Evolutionary conservation across 352 stramenopile species (phyloP), one percentile per base, ranked within the genome.

Genomic region (Albugo laibachii): DNA sequence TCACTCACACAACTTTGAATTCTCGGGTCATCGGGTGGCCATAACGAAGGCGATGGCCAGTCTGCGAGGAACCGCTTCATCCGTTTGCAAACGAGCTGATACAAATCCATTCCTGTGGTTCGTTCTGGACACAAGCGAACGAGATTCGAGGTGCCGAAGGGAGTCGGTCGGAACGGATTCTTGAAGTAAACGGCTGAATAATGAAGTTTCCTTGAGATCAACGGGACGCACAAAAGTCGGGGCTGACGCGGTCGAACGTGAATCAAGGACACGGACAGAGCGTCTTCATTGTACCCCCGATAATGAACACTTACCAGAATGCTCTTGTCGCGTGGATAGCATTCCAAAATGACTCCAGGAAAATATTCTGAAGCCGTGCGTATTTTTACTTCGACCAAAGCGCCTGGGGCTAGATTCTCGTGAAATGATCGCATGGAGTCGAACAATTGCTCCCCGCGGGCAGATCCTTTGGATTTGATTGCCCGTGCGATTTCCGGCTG

Each of bases 141-240:
- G n/a, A 92, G 66, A 47, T 86, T 86, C 19, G 79, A 77, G n/a
- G 71, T 73, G 0, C 79, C 74, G 40, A 92, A 92, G n/a, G 79
- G 76, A 20, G 80, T 68, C 1, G 79, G 79, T 0, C 76, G 70
- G 60, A 92, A 92, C 13, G 79, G 79, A 47, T 92, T 92, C 54
- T 92, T 92, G 47, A 85, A 92, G 48, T 92, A 92, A 45, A 89
- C 61, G 5, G 76, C 73, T 27, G 76, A 88, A 57, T 92, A 92
- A 38, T 72, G 85, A 44, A 92, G 61, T 50, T 92, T 92, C 36
- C 79, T 74, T 34, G 69, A 86, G 42, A 92, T 56, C 42, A 92
- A 53, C 21, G 71, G 76, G 14, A 86, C 77, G 49, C 89, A 86
- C 19, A 88, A 57, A 40, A 92, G 47, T 18, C 74, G 65, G 14